Percentiles rank a stretch among this genome's conserved stretches.
Conservation (phyloP, 2,329 filamentous ascomycete genomes). For the Arthroderma uncinatum region DNA sequence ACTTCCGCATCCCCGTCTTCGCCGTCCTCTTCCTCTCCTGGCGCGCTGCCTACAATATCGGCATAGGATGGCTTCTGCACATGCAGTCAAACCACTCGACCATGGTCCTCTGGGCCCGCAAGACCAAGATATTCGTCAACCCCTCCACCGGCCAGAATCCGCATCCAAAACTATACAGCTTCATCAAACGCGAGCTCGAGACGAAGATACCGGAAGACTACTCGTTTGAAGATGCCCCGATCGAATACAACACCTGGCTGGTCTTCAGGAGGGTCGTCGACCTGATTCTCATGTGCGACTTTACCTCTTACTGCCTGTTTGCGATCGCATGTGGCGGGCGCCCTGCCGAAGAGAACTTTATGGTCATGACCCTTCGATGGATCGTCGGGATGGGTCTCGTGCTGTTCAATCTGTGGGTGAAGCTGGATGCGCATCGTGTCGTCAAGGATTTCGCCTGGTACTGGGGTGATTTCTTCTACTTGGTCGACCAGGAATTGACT, state of each 20-base stretch:
- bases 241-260: slow-evolving; percentile 99
- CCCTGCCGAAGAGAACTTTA: slow-evolving; percentile 58
- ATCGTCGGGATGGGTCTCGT: slow-evolving; percentile 63
- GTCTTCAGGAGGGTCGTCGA: slow-evolving; percentile 92
- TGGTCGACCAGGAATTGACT: slow-evolving; percentile 93
- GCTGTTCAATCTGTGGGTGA: slow-evolving; percentile 95
- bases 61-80: slow-evolving; percentile 80
- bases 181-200: slow-evolving; percentile 83
- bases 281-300: slow-evolving; percentile 97
- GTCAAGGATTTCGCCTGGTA: slow-evolving; percentile 99
- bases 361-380: slow-evolving; percentile 68
- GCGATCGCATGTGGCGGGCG: slow-evolving; percentile 74
- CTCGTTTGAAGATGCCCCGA: slow-evolving; percentile 77
- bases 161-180: slow-evolving; percentile 66
- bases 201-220: slow-evolving; percentile 92
- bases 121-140: slow-evolving; percentile 74
- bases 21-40: slow-evolving; percentile 81
- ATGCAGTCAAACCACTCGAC: slow-evolving; percentile 82
- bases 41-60: slow-evolving; percentile 83
- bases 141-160: slow-evolving; percentile 72
- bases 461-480: slow-evolving; percentile 98
- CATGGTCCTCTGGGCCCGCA: slow-evolving; percentile 76
- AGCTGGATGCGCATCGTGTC: slow-evolving; percentile 91
- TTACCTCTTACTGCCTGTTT: slow-evolving; percentile 92
- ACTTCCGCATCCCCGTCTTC: slow-evolving; percentile 63